Percentiles rank a stretch among this genome's conserved stretches.
phyloP scores from a whole-genome alignment of 176 grass and related monocot genomes.

The Oryza officinalis region DNA sequence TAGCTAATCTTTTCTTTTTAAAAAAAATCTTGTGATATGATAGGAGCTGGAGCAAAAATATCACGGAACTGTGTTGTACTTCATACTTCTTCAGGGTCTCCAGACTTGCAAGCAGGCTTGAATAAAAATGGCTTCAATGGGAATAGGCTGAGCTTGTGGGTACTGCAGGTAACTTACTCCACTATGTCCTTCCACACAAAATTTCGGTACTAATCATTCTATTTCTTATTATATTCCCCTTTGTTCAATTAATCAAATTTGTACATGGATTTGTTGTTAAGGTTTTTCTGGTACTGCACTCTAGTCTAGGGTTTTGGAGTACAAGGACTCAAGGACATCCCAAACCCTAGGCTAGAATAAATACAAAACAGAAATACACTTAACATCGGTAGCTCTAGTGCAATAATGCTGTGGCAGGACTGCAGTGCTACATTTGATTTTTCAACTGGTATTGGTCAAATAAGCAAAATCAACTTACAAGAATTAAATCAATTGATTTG shows the following conservation, averaged over 20 bases:
- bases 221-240: background rate
- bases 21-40: slow-evolving; percentile 26
- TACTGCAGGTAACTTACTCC: slow-evolving; percentile 63
- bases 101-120: slow-evolving; percentile 62
- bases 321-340: too few species aligned
- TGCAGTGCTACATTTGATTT: background rate
- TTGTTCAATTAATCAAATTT: slow-evolving; percentile 22
- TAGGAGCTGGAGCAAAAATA: slow-evolving; percentile 78
- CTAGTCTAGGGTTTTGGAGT: background rate
- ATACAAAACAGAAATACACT: too few species aligned
- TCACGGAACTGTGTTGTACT: slow-evolving; percentile 62
- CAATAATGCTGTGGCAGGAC: background rate
- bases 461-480: slow-evolving; percentile 17
- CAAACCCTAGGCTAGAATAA: too few species aligned
- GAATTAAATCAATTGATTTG: background rate
- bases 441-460: background rate
- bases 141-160: slow-evolving; percentile 74
- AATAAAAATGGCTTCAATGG: slow-evolving; percentile 78
- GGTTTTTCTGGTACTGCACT: background rate
- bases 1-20: slow-evolving; percentile 3
- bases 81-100: slow-evolving; percentile 71
- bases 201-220: background rate
- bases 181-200: background rate
- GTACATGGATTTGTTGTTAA: background rate
- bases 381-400: background rate